phyloP scores from a whole-genome alignment of 2,329 filamentous ascomycete genomes.

The Epichloe coenophiala region DNA sequence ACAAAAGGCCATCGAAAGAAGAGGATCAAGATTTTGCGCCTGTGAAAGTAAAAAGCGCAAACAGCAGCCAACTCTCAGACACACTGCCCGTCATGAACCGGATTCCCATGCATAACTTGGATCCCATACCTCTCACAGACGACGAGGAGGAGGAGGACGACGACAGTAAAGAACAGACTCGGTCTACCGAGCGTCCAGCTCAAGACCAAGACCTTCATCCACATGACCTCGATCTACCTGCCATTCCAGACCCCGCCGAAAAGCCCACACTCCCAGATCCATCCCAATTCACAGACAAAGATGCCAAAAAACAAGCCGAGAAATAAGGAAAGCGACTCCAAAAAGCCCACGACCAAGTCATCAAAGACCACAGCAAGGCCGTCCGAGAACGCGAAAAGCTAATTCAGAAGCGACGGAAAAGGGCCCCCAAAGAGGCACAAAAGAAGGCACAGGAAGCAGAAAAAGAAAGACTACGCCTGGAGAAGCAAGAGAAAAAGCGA shows the following conservation, averaged over 20 bases:
- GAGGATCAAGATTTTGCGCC: neutral
- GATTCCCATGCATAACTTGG: constrained; percentile 21
- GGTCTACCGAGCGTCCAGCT: neutral
- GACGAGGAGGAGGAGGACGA: too few relatives aligned
- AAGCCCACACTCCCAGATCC: constrained; percentile 36
- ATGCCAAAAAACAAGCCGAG: constrained; percentile 56
- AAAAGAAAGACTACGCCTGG: constrained; percentile 21
- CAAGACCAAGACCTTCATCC: neutral
- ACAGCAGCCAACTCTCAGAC: neutral
- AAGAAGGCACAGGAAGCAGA: constrained; percentile 26
- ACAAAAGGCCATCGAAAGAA: neutral
- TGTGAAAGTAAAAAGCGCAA: neutral
- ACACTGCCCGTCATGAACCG: constrained; percentile 6
- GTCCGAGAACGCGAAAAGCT: constrained; percentile 50
- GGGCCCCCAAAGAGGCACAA: constrained; percentile 27
- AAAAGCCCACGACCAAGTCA: constrained; percentile 51
- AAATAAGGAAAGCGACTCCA: constrained; percentile 49
- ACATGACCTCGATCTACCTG: constrained; percentile 20
- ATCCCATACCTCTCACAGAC: constrained; percentile 22
- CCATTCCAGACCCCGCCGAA: constrained; percentile 36
- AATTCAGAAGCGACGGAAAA: constrained; percentile 38
- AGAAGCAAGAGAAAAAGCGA: constrained; percentile 16
- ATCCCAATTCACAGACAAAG: constrained; percentile 46
- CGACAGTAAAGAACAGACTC: neutral
- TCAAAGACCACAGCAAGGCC: constrained; percentile 53